phyloP scores from a whole-genome alignment of 176 grass and related monocot genomes.

The Saccharum spontaneum region DNA sequence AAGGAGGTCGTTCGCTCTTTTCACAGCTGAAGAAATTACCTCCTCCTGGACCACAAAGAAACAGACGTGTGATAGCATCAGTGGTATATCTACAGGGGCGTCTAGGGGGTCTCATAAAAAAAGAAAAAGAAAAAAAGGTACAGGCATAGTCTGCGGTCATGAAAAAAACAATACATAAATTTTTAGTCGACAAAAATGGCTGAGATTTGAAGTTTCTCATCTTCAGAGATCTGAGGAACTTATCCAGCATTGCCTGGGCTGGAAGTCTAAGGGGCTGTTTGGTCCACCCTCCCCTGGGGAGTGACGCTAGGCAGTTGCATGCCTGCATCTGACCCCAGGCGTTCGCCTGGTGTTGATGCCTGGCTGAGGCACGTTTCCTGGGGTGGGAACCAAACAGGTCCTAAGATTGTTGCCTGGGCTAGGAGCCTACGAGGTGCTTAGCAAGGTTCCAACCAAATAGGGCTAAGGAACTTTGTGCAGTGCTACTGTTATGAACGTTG shows the following conservation, averaged over 20 bases:
- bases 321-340: background rate
- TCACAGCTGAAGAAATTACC: conserved; percentile 33
- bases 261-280: background rate
- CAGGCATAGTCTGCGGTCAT: background rate
- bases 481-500: no score
- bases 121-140: background rate
- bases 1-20: conserved; percentile 34
- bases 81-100: background rate
- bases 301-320: background rate
- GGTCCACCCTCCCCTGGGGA: background rate
- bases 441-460: background rate
- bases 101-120: background rate
- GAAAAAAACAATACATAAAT: background rate
- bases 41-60: conserved; percentile 32
- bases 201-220: background rate
- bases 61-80: background rate
- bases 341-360: background rate
- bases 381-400: no score
- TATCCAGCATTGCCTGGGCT: background rate
- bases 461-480: background rate
- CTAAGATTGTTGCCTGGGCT: no score
- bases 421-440: no score
- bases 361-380: background rate
- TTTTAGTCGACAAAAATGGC: background rate
- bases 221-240: background rate